Evolutionary conservation across 2,329 filamentous ascomycete genomes (phyloP), one percentile per base, ranked within the genome.

Genomic region (Alternaria ventricosa): DNA sequence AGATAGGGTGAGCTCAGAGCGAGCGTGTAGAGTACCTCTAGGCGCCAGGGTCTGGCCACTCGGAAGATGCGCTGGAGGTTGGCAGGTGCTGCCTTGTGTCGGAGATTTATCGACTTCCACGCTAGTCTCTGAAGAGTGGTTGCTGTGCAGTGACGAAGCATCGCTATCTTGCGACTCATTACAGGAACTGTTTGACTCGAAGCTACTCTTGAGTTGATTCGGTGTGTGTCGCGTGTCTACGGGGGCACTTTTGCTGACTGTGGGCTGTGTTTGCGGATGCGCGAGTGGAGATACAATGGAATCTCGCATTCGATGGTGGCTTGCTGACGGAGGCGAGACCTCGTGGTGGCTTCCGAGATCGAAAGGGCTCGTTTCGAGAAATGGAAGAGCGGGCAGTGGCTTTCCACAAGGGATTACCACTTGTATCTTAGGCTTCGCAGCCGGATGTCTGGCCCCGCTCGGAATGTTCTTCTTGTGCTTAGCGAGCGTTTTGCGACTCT

Each of bases 41-140:
- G 49, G 57, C 15, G 69, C 61, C 11, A 77, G 71, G 53, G 56
- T 64, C n/a, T 68, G 62, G n/a, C 60, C 51, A 25, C 54, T 61
- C 11, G 55, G 72, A 68, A 45, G 58, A 55, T 49, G 72, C 66
- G 9, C 69, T 69, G 57, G 69, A 69, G 28, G 61, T 66, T 46
- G 65, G 56, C 18, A 66, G 68, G n/a, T 28, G 63, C 30, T 67
- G 60, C 30, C 68, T 57, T 49, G 64, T 55, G 27, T 71, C 61
- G 36, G 68, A 36, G 53, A 68, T 5, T 28, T 41, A 22, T 80
- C 68, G 63, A 71, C 61, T 71, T 82, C 80, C 10, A 77, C 61
- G 60, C 80, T 82, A 9, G 80, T 81, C 65, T 75, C 68, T 10
- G 80, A 82, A n/a, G 79, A 80, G 15, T 69, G 70, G 47, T 66